These are phyloP conservation scores for Vitis hybrid DNA, from an alignment of 177 flowering plant species.

Conservation along the genomic window DNA sequence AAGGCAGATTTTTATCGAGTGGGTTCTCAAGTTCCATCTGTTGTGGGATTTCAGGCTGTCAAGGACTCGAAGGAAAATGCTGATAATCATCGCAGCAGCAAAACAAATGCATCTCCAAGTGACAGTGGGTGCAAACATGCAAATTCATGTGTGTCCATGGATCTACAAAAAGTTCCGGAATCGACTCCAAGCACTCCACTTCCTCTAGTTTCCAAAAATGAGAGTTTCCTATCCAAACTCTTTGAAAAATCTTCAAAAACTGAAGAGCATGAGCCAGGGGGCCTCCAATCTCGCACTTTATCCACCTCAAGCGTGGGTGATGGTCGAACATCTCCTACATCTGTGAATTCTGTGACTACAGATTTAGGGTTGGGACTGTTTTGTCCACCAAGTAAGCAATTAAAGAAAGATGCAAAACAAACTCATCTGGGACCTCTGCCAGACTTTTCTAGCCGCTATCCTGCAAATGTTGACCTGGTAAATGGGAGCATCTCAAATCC, in stretches of 20 bases:
- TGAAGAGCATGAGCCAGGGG: conserved; percentile 26
- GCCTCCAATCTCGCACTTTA: conserved; percentile 20
- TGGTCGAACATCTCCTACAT: conserved; percentile 33
- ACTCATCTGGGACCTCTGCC: conserved; percentile 19
- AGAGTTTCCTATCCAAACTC: conserved; percentile 20
- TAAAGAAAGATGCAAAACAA: conserved; percentile 16
- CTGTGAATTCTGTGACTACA: conserved; percentile 52
- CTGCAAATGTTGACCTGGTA: conserved; percentile 21
- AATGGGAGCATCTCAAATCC: conserved; percentile 17
- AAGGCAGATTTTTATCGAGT: conserved; percentile 20
- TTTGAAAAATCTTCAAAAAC: conserved; percentile 23
- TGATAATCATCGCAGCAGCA: conserved; percentile 11
- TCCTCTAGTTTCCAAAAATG: conserved; percentile 22
- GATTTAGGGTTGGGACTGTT: conserved; percentile 63
- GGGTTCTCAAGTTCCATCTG: conserved; percentile 32
- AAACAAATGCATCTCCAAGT: conserved; percentile 15
- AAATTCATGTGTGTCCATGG: conserved; percentile 21
- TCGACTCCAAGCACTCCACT: conserved; percentile 4
- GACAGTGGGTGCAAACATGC: conserved; percentile 19
- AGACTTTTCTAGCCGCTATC: conserved; percentile 26
- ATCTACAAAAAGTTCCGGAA: conserved; percentile 18
- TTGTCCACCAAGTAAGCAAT: conserved; percentile 22
- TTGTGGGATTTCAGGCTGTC: conserved; percentile 39
- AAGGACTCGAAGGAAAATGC: conserved; percentile 26
- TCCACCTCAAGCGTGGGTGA: conserved; percentile 29